Evolutionary conservation across 2,329 filamentous ascomycete genomes (phyloP), one percentile per base, ranked within the genome.

Genomic region (Dactylellina drechsleri): DNA sequence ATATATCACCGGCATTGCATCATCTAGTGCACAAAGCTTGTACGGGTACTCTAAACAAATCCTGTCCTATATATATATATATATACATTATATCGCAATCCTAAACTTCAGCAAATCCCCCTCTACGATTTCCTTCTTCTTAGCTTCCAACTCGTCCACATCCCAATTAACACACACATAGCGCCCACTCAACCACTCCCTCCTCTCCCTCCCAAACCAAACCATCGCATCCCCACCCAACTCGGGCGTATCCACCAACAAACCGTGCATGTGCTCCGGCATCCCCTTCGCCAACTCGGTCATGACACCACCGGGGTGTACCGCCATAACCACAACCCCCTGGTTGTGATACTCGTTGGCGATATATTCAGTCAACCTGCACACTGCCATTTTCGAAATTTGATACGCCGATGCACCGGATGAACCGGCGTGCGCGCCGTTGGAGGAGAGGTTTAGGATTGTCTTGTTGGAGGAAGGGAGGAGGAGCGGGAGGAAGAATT

Each of bases 301-400:
- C 77, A 79, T 79, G 0, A 85, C 81, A 13, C 81, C 82, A 1
- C 85, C 85, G 0, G 85, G 85, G 78, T 86, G 84, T 2, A 85
- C 64, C 1, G 81, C 77, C 47, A 82, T 81, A n/a, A 81, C 81
- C 8, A 85, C 77, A 0, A 85, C 75, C 0, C 83, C 83, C 53
- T 84, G 78, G 8, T 81, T 79, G 7, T 77, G 78, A 76, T 86
- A 84, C 75, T 87, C 85, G 31, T 72, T 71, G 3, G 79, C 80
- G 18, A 84, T 67, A 70, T 83, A 85, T 77, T 87, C 83, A 16
- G 81, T 83, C 12, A 86, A 79, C 4, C 84, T 82, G 56, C 82
- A 79, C 1, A 84, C 73, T 0, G 83, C 83, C 43, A 86, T 81
- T 77, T 86, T 86, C 57, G 81, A 80, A 2, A 81, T 80, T 77